Evolutionary conservation across 176 grass and related monocot genomes (phyloP).

Genomic region (Calamus simplicifolius): DNA sequence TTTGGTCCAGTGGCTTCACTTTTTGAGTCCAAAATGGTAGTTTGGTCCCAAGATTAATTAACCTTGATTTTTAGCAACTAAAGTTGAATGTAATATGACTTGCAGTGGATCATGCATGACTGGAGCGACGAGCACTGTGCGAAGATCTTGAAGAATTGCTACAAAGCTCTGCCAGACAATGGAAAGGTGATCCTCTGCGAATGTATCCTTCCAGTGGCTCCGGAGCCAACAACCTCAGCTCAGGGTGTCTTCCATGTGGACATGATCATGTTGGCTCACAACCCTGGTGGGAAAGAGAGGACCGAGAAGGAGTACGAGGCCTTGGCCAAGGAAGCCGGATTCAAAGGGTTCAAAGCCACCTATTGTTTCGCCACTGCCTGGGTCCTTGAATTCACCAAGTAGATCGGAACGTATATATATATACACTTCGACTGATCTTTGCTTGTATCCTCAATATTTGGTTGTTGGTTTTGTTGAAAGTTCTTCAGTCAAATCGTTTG

Average conservation of each 20-base stretch:
- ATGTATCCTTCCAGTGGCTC: not conserved
- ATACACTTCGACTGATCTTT: too few relatives aligned
- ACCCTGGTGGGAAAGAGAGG: not conserved
- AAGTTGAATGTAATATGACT: not conserved
- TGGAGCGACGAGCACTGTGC: not conserved
- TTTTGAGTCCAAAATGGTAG: too few relatives aligned
- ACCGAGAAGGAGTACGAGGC: not conserved
- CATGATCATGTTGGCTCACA: not conserved
- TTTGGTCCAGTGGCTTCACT: too few relatives aligned
- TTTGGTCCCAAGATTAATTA: too few relatives aligned
- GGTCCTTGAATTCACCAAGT: conserved; percentile 4
- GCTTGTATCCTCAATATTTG: too few relatives aligned
- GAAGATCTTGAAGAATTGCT: conserved; percentile 8
- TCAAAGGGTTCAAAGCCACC: not conserved
- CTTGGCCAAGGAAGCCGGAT: not conserved
- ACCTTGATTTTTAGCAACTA: too few relatives aligned
- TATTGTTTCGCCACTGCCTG: not conserved
- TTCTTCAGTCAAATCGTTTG: too few relatives aligned
- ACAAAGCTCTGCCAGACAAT: not conserved
- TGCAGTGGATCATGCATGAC: not conserved
- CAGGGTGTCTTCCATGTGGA: not conserved
- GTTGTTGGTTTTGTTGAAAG: too few relatives aligned
- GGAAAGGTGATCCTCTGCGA: conserved; percentile 3
- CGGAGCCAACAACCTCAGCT: not conserved
- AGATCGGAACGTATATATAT: not conserved